Base-by-base conservation (phyloP, 2,329 filamentous ascomycete species). In the Ramichloridium luteum region DNA sequence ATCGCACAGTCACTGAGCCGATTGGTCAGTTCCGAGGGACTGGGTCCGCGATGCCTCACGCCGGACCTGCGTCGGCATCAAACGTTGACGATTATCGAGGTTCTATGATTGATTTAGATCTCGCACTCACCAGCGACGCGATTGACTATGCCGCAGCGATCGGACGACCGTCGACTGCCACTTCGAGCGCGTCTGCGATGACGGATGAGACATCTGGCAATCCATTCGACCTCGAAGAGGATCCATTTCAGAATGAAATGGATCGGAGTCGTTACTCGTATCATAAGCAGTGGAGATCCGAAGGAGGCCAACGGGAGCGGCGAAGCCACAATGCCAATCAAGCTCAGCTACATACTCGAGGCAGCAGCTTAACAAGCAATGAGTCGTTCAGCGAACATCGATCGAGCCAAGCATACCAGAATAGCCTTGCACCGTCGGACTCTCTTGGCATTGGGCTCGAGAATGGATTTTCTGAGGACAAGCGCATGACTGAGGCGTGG, bases 201-300 rank as follows among this genome's bases (percentile, higher is more conserved):
- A 59, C 54, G 12, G 58, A 62, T 31, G 50, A 54, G 13, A 56
- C 57, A 23, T 60, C 54, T 31, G 60, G 61, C 4, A 61, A 66
- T 34, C 63, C 63, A 1, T 67, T 67, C 41, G 63, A 66, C 42
- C 55, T 67, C 5, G 64, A 66, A 40, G 61, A 66, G 9, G 44
- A 51, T 13, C 37, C 42, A n/a, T 38, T 42, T 11, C 46, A 49
- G 28, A 45, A 40, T 10, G 49, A 47, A 6, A 29, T 40, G 6
- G 50, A 54, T 28, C 44, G 44, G 18, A 46, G 52, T 27, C 45
- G 52, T 28, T 52, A 49, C 32, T 56, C 53, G 4, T 45, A 48
- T 28, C 53, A 56, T 39, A 54, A 53, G 38, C 51, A 53, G 31
- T 55, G 50, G 43, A 46, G 44, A 16, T 55, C 50, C 6, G 53